phyloP scores from a whole-genome alignment of 768 basidiomycete genomes.

The Psilocybe cyanescens region DNA sequence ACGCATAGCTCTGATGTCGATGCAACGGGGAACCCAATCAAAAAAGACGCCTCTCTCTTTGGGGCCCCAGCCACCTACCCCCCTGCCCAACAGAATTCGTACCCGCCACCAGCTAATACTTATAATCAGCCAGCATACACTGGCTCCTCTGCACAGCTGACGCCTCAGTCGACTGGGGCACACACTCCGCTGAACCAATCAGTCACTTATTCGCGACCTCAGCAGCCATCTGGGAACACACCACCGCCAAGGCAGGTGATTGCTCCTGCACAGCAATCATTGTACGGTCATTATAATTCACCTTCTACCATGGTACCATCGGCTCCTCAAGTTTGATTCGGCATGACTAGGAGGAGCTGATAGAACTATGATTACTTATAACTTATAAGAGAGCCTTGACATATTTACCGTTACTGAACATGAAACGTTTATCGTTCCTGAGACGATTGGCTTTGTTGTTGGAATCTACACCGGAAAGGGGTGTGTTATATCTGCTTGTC shows the following conservation, averaged over 20 bases:
- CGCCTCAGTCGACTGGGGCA: not conserved
- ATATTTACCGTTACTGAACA: too few relatives aligned
- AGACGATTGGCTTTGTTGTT: conserved; percentile 99
- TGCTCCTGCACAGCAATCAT: not conserved
- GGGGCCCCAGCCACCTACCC: conserved; percentile 7
- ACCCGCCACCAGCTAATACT: not conserved
- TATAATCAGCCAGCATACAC: not conserved
- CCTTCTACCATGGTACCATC: not conserved
- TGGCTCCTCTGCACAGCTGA: not conserved
- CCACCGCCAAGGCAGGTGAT: not conserved
- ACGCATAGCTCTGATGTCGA: conserved; percentile 14
- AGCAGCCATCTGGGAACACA: not conserved
- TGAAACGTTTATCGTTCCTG: conserved; percentile 81
- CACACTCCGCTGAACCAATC: not conserved
- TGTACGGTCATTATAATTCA: conserved; percentile 1
- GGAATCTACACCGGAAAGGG: conserved; percentile 97
- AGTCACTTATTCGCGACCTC: conserved; percentile 1
- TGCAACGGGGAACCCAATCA: conserved; percentile 10
- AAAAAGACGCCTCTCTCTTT: conserved; percentile 5
- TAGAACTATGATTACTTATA: too few relatives aligned
- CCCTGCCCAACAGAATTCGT: not conserved
- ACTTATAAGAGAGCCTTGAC: too few relatives aligned
- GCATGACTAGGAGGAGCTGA: too few relatives aligned
- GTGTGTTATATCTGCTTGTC: conserved; percentile 39
- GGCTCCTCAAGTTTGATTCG: not conserved